A percentile compares a stretch with the other conserved stretches of the same genome.
These are phyloP conservation scores for Tricladium varicosporioides DNA, from an alignment of 2,329 filamentous ascomycete genomes.

Conservation along the genomic window DNA sequence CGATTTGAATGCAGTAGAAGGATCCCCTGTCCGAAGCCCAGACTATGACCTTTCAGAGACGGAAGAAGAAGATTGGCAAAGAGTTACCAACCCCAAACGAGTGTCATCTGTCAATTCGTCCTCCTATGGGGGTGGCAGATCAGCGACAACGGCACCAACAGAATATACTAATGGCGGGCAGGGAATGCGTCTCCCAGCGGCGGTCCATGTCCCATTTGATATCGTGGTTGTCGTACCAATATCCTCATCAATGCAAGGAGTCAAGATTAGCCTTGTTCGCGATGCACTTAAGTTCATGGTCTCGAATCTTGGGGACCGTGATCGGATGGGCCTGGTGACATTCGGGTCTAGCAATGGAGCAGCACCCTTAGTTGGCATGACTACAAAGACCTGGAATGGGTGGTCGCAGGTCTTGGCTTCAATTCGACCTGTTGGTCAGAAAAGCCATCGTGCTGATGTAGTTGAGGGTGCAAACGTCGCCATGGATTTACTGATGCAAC, in stretches of 20 bases:
- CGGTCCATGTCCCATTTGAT: conserved; percentile 84
- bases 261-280: conserved; percentile 92
- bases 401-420: conserved; percentile 85
- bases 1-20: conserved; percentile 74
- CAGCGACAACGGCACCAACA: conserved; percentile 82
- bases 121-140: conserved; percentile 77
- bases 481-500: conserved; percentile 98
- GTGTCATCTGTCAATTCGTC: conserved; percentile 81
- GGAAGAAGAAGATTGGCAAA: conserved; percentile 86
- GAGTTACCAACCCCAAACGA: conserved; percentile 57
- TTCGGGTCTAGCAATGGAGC: conserved; percentile 94
- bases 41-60: conserved; percentile 81
- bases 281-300: conserved; percentile 94
- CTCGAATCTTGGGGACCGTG: conserved; percentile 81
- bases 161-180: conserved; percentile 75
- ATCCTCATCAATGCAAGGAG: conserved; percentile 98
- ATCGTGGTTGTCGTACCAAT: conserved; percentile 96
- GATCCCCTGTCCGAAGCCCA: conserved; percentile 61
- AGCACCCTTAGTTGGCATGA: conserved; percentile 97
- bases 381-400: conserved; percentile 87
- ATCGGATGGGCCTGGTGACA: conserved; percentile 95
- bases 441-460: conserved; percentile 93
- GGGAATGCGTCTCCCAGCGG: conserved; percentile 36
- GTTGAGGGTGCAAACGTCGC: conserved; percentile 97
- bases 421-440: conserved; percentile 91